Evolutionary conservation across 495 filamentous ascomycete species (phyloP), one percentile per base, ranked within the genome.

Genomic region (Cercophora newfieldiana): DNA sequence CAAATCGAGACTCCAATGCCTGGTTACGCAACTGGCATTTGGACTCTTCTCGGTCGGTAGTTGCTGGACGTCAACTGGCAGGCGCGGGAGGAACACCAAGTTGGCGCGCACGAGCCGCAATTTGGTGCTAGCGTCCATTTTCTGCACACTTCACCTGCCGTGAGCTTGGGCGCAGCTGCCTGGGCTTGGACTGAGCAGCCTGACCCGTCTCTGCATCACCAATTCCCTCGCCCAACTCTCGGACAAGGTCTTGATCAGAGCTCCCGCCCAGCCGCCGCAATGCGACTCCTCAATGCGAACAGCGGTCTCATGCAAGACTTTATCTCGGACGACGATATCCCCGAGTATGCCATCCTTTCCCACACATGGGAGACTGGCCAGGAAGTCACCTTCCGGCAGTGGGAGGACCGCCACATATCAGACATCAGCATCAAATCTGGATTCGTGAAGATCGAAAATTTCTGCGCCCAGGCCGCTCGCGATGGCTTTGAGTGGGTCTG

Each of bases 281-380:
- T 53, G 50, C 50, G 50, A 8, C 54, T 57, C 19, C 54, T 57
- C 24, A 30, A 57, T 31, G n/a, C 28, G 6, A 8, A 30, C 7
- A 57, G n/a, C 3, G 54, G 54, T 31, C 28, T 57, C 24, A 57
- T 57, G 54, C 22, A n/a, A 6, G 54, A 57, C 28, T 57, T 57
- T 26, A 10, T 57, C 54, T 57, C 54, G 54, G 54, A 57, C 54
- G 54, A 31, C 16, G 54, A 28, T 25, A 57, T 57, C 3, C 54
- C 54, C 28, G 24, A 30, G 7, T 77, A 78, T 51, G 74, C 76
- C 16, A 72, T 73, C 21, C 61, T 79, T 29, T 78, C 74, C 48
- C 76, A 77, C 51, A 71, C 70, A 4, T 78, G 75, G 74, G 72
- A 60, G 6, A 55, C 65, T 21, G 67, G 71, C 1, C 24, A 57